phyloP scores from a whole-genome alignment of 2,329 filamentous ascomycete genomes.

The Sporothrix inflata region DNA sequence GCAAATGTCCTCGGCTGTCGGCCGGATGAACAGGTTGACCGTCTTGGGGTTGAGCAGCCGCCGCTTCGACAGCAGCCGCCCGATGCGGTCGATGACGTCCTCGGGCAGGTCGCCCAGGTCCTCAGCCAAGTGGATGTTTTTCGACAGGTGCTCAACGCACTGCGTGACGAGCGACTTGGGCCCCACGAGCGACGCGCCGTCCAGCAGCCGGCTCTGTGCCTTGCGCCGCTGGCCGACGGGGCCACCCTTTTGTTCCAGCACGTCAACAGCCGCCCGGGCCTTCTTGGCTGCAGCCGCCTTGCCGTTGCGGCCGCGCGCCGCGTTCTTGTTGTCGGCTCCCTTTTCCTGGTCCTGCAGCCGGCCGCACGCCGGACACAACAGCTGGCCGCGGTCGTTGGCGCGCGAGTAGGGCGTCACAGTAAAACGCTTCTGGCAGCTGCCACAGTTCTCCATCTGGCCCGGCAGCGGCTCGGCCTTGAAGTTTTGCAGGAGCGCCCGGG shows the following conservation, averaged over 20 bases:
- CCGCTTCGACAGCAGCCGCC: conserved; percentile 62
- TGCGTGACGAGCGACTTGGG: conserved; percentile 69
- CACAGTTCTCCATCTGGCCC: conserved; percentile 88
- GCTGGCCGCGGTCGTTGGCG: conserved; percentile 70
- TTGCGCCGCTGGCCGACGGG: conserved; percentile 68
- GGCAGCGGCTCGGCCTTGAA: conserved; percentile 58
- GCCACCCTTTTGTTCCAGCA: conserved; percentile 48
- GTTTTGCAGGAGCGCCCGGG: conserved; percentile 52
- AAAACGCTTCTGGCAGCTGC: conserved; percentile 82
- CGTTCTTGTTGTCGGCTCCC: conserved; percentile 54
- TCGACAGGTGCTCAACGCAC: conserved; percentile 65
- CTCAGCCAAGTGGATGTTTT: conserved; percentile 65
- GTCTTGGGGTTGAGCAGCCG: conserved; percentile 59
- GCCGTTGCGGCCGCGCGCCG: conserved; percentile 40
- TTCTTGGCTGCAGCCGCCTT: conserved; percentile 44
- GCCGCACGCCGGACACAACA: conserved; percentile 83
- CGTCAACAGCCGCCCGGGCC: conserved; percentile 48
- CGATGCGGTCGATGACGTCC: conserved; percentile 60
- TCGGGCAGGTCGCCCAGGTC: conserved; percentile 63
- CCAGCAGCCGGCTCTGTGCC: conserved; percentile 80
- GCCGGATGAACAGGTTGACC: conserved; percentile 60
- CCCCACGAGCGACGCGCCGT: conserved; percentile 68
- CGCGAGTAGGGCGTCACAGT: conserved; percentile 91
- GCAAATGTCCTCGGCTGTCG: conserved; percentile 53
- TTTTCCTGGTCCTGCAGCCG: conserved; percentile 71